Conservation (phyloP, 2,329 filamentous ascomycete genomes). For the Fusarium lyarnte region DNA sequence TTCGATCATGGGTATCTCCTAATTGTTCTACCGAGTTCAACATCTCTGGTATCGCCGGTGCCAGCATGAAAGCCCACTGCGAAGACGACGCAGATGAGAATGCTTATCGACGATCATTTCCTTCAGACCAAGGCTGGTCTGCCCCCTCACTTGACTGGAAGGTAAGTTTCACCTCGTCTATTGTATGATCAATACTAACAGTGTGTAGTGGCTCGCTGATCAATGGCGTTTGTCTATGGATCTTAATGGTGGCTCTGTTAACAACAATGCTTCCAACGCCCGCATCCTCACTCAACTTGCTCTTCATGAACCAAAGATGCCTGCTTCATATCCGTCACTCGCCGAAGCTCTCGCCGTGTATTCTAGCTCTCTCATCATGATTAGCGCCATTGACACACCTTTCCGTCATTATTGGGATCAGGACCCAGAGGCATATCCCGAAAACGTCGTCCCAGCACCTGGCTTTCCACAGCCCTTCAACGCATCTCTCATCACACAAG, state of each 20-base stretch:
- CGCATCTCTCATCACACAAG: conserved; percentile 69
- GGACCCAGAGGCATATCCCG: conserved; percentile 16
- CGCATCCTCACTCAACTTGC: conserved; percentile 65
- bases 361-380: conserved; percentile 71
- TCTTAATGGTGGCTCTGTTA: conserved; percentile 63
- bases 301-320: conserved; percentile 53
- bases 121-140: conserved; percentile 44
- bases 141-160: conserved; percentile 60
- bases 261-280: conserved; percentile 67
- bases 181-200: conserved; percentile 2
- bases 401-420: conserved; percentile 68
- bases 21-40: conserved; percentile 73
- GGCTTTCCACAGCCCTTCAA: conserved; percentile 67
- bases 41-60: conserved; percentile 66
- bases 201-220: conserved; percentile 55
- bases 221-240: conserved; percentile 66
- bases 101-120: conserved; percentile 61
- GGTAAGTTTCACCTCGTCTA: conserved; percentile 19
- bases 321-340: conserved; percentile 69
- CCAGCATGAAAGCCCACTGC: conserved; percentile 69
- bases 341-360: conserved; percentile 79
- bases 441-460: conserved; percentile 51
- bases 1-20: conserved; percentile 71
- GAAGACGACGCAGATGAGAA: conserved; percentile 63
- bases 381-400: conserved; percentile 66